A percentile compares a stretch with the other conserved stretches of the same genome.
Evolutionary conservation across 495 filamentous ascomycete species (phyloP).

Genomic region (Staphylotrichum longicolle): DNA sequence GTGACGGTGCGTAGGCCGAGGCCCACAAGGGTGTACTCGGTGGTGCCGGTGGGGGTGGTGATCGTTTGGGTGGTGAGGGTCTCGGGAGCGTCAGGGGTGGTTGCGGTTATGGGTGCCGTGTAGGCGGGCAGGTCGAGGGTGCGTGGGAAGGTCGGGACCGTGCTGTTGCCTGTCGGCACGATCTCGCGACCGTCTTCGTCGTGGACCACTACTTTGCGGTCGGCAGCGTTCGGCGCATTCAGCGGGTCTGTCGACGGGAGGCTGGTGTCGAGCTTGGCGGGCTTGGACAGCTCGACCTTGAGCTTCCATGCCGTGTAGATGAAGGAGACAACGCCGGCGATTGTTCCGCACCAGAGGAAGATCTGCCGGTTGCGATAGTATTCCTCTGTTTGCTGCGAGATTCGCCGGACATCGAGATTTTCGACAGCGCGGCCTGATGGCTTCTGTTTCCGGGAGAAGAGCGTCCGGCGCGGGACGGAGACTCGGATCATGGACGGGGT

Average conservation of each 20-base stretch:
- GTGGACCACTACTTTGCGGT: constrained; percentile 56
- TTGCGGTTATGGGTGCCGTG: constrained; percentile 27
- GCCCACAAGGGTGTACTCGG: constrained; percentile 83
- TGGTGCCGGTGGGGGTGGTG: constrained; percentile 22
- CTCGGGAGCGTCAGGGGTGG: constrained; percentile 24
- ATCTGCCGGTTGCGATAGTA: constrained; percentile 47
- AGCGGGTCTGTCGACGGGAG: constrained; percentile 45
- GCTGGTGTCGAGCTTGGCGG: constrained; percentile 47
- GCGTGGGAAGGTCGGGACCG: constrained; percentile 76
- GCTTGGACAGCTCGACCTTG: constrained; percentile 35
- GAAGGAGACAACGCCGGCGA: constrained; percentile 50
- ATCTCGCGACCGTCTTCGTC: constrained; percentile 60
- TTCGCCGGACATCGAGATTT: constrained; percentile 45
- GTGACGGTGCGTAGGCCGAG: constrained; percentile 85
- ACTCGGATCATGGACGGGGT: constrained; percentile 3
- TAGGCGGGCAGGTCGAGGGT: constrained; percentile 60
- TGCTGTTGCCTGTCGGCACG: constrained; percentile 77
- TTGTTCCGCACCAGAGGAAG: constrained; percentile 48
- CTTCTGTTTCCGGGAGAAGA: constrained; percentile 31
- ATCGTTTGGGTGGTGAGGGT: constrained; percentile 19
- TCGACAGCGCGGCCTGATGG: constrained; percentile 38
- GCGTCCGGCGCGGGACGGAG: constrained; percentile 34
- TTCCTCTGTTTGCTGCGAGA: constrained; percentile 39
- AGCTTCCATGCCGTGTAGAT: constrained; percentile 46
- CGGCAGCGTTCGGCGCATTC: constrained; percentile 39